Percentiles rank a stretch among this genome's conserved stretches.
phyloP scores from a whole-genome alignment of 2,329 filamentous ascomycete species.

The Epichloe bromicola region DNA sequence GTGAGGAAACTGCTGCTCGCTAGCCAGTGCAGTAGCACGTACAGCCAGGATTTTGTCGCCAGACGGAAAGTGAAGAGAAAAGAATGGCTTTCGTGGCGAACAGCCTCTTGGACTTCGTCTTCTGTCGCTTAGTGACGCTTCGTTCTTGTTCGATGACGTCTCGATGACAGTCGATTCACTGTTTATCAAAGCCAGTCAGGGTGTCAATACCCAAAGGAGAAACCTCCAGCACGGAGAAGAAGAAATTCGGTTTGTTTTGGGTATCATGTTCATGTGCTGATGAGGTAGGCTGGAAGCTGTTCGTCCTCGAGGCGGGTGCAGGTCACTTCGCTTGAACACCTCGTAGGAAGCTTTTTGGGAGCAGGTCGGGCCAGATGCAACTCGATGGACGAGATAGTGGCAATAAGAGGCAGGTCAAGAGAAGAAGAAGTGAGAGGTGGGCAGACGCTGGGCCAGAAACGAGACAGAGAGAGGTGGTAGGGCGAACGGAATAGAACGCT shows the following conservation, averaged over 20 bases:
- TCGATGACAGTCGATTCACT: neutral
- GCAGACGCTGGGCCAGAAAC: neutral
- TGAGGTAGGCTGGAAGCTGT: neutral
- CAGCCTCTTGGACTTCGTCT: neutral
- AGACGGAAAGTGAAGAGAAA: neutral
- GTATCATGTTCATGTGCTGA: slow-evolving; percentile 25
- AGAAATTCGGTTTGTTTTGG: slow-evolving; percentile 22
- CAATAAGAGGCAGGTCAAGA: neutral
- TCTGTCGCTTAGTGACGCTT: neutral
- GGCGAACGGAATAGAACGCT: neutral
- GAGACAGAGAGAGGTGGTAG: neutral
- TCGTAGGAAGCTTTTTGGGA: neutral
- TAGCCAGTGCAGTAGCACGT: neutral
- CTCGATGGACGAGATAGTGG: neutral
- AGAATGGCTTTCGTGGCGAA: neutral
- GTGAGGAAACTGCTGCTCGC: neutral
- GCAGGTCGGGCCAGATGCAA: neutral
- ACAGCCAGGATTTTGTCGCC: neutral
- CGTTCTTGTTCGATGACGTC: neutral
- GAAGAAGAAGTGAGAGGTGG: neutral
- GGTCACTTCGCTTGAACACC: slow-evolving; percentile 1
- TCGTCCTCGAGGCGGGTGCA: slow-evolving; percentile 4
- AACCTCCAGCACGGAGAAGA: slow-evolving; percentile 29
- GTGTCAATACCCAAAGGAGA: slow-evolving; percentile 25
- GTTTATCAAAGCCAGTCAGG: slow-evolving; percentile 18